phyloP scores from a whole-genome alignment of 1,284 basidiomycete genomes.

The Grifola frondosa region DNA sequence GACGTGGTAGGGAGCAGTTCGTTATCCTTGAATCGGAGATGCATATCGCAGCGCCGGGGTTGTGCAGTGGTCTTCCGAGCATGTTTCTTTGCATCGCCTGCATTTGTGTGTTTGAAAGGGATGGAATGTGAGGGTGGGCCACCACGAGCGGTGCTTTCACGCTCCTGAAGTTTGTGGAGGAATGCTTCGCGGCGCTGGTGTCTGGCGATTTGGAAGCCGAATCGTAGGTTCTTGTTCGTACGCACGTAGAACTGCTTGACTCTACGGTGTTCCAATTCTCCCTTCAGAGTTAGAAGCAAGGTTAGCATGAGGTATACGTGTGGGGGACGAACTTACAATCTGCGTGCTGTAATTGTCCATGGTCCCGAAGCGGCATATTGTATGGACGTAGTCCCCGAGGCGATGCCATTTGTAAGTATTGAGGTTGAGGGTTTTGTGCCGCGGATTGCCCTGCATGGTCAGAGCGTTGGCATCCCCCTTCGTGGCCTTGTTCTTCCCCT shows the following conservation, averaged over 20 bases:
- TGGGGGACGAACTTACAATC: background rate
- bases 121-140: too few species aligned
- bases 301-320: too few species aligned
- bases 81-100: too few species aligned
- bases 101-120: too few species aligned
- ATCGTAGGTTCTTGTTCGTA: background rate
- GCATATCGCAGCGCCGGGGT: too few species aligned
- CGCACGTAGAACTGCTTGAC: background rate
- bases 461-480: too few species aligned
- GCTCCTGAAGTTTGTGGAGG: too few species aligned
- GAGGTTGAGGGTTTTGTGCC: background rate
- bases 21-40: background rate
- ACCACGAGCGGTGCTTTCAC: too few species aligned
- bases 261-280: background rate
- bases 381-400: background rate
- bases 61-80: background rate
- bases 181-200: conserved; percentile 3
- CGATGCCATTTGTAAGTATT: background rate
- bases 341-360: background rate
- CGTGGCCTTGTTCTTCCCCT: too few species aligned
- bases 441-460: too few species aligned
- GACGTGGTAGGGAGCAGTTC: background rate
- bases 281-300: background rate
- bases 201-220: background rate
- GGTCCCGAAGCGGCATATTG: background rate